These are phyloP conservation scores for Dichotomocladium elegans DNA, from an alignment of 371 early-diverging fungal species.

Conservation along the genomic window DNA sequence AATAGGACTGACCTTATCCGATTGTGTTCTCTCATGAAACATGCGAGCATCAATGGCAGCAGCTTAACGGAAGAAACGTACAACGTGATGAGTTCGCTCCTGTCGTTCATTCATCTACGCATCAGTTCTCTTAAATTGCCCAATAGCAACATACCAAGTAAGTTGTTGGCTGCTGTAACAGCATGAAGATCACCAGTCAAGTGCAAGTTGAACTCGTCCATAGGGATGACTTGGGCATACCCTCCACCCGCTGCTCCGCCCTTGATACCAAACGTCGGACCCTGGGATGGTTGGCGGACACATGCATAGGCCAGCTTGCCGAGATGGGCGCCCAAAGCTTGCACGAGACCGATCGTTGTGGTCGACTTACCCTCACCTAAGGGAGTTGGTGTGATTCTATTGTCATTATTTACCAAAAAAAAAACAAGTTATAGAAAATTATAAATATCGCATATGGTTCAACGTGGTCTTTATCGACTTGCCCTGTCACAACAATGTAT, in stretches of 20 bases:
- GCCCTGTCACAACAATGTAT: conserved; percentile 93
- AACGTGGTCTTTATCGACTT: no score
- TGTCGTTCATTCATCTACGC: not conserved
- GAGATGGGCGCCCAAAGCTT: conserved; percentile 91
- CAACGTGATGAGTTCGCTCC: no score
- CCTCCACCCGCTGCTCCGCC: conserved; percentile 98
- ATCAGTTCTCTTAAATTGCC: not conserved
- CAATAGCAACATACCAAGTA: no score
- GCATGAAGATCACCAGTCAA: conserved; percentile 98
- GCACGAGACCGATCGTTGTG: conserved; percentile 89
- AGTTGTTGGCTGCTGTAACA: conserved; percentile 94
- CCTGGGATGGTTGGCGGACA: conserved; percentile 96
- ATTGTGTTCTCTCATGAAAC: conserved; percentile 93
- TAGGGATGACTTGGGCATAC: conserved; percentile 95
- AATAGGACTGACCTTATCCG: conserved; percentile 59
- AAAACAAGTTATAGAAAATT: no score
- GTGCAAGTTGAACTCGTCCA: conserved; percentile 98
- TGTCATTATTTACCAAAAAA: no score
- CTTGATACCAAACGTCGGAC: conserved; percentile 98
- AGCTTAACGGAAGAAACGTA: conserved; percentile 43
- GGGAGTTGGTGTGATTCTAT: conserved; percentile 92
- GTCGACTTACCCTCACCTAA: conserved; percentile 98
- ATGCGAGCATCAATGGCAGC: conserved; percentile 97
- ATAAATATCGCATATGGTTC: no score
- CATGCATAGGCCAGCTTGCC: conserved; percentile 86